Evolutionary conservation across 2,329 filamentous ascomycete species (phyloP).

Genomic region (Nigrospora oryzae): DNA sequence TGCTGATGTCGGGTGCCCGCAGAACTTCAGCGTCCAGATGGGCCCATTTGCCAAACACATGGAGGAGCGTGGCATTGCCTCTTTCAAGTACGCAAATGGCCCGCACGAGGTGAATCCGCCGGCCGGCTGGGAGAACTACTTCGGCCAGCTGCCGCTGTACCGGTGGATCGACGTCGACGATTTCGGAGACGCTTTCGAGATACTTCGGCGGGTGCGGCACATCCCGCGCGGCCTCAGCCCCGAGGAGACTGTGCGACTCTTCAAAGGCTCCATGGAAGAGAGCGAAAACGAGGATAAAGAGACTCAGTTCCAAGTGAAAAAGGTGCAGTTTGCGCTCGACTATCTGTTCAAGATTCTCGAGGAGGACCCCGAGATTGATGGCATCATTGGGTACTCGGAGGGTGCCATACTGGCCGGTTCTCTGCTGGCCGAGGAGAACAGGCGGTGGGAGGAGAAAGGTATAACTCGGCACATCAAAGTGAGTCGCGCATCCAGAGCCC

Average conservation of each 20-base stretch:
- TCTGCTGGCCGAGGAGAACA: conserved; percentile 2
- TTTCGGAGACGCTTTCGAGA: conserved; percentile 2
- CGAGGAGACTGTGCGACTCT: conserved; percentile 3
- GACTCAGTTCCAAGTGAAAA: not conserved
- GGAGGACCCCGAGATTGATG: conserved; percentile 7
- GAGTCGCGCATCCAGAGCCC: not conserved
- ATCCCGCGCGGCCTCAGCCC: conserved; percentile 1
- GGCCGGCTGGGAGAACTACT: conserved; percentile 1
- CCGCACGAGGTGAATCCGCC: not conserved
- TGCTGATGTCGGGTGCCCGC: not conserved
- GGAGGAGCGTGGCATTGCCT: not conserved
- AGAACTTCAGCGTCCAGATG: conserved; percentile 5
- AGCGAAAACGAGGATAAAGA: not conserved
- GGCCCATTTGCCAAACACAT: not conserved
- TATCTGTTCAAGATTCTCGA: conserved; percentile 7
- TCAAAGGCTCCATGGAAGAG: not conserved
- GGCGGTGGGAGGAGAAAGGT: conserved; percentile 14
- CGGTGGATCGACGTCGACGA: conserved; percentile 10
- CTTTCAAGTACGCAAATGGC: not conserved
- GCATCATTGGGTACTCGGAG: conserved; percentile 7
- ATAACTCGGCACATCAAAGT: conserved; percentile 26
- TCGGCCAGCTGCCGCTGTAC: conserved; percentile 1
- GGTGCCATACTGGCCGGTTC: conserved; percentile 2
- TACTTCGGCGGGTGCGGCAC: conserved; percentile 2
- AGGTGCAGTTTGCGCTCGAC: not conserved